Percentiles rank a stretch among this genome's conserved stretches.
phyloP scores from a whole-genome alignment of 2,329 filamentous ascomycete genomes.

The Fusarium paranaense region DNA sequence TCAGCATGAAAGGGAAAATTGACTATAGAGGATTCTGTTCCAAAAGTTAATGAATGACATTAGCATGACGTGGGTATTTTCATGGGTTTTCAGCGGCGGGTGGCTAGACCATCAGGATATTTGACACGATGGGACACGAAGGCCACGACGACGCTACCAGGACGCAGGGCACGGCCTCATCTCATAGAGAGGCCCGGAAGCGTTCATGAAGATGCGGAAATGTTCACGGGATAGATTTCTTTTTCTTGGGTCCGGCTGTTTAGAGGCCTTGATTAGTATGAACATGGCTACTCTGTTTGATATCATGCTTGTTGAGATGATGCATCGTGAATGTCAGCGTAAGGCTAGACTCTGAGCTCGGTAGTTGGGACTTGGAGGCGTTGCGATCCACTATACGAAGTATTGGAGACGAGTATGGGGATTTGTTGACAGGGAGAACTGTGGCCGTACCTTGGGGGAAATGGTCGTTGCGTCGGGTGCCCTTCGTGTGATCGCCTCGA shows the following conservation, averaged over 20 bases:
- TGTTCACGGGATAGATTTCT: conserved; percentile 51
- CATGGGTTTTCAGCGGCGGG: conserved; percentile 44
- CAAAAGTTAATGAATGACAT: conserved; percentile 45
- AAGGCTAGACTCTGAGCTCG: neutral
- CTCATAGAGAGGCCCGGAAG: conserved; percentile 46
- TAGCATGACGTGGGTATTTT: conserved; percentile 44
- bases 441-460: neutral
- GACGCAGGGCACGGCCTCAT: conserved; percentile 46
- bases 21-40: conserved; percentile 46
- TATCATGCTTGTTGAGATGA: neutral
- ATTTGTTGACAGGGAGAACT: neutral
- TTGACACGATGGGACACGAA: conserved; percentile 41
- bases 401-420: neutral
- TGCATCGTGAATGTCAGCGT: neutral
- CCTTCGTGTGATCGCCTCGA: neutral
- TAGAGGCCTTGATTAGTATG: conserved; percentile 42
- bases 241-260: conserved; percentile 39
- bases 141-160: conserved; percentile 43
- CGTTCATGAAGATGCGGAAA: conserved; percentile 47
- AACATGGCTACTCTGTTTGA: conserved; percentile 31
- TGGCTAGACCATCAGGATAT: conserved; percentile 44
- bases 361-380: neutral
- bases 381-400: neutral
- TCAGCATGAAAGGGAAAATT: conserved; percentile 40
- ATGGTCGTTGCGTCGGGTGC: neutral